Base-by-base conservation (phyloP, 495 filamentous ascomycete genomes). In the Penicillium coffeae region DNA sequence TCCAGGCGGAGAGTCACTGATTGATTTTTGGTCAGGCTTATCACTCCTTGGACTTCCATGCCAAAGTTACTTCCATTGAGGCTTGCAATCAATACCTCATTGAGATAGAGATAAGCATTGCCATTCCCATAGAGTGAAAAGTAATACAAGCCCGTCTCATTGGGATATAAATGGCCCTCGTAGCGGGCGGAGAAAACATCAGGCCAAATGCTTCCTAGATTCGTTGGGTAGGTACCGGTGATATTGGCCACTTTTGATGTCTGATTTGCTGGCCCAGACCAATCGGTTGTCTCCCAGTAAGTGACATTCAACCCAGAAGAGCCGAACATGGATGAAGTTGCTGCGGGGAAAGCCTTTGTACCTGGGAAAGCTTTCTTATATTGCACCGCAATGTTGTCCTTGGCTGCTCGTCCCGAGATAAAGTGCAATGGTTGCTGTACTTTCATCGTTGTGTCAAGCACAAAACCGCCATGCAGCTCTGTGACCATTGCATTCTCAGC, bases 1-100 rank as follows among this genome's bases (percentile, higher is more conserved):
- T 42, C 19, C 20, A 42, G 39, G 20, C 20, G 39, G 14, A 42
- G 39, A 22, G 21, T 42, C 18, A 42, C 18, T 14, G 37, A 15
- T 19, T 39, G 3, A 19, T 19, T 19, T 39, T 15, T 19, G 21
- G 39, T 22, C 14, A 42, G 39, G 18, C 22, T 42, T 21, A 42
- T 20, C 39, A 42, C 39, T 42, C 39, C 39, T 42, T 42, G 39
- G 39, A 21, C 39, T 20, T 22, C 19, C 39, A 42, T 42, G 39
- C 25, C 25, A 14, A 42, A 42, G 39, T 21, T 42, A 20, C 39
- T 25, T 21, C 39, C 39, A 22, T 42, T 42, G 9, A 42, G 25
- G 39, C 39, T 42, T 20, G 39, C 22, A 22, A 42, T 13, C 21
- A 42, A 13, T 18, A 14, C 39, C 2, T 25, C 39, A 42, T 42